phyloP scores from a whole-genome alignment of 192 early-diverging fungal genomes.

The Phlyctochytrium arcticum region DNA sequence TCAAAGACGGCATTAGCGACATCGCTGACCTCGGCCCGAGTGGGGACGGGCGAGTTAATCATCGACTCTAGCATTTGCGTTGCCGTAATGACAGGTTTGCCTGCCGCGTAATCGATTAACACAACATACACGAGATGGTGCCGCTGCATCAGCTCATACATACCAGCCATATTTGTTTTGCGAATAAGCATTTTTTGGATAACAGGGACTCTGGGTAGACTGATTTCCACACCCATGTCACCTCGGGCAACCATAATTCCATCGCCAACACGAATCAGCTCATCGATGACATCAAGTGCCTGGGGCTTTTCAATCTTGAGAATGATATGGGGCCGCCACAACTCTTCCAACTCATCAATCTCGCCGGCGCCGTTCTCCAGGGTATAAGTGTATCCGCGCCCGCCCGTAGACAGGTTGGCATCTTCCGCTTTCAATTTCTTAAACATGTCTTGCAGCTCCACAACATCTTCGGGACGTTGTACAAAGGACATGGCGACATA shows the following conservation, averaged over 20 bases:
- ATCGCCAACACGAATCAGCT: slow-evolving; percentile 44
- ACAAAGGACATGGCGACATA: slow-evolving; percentile 53
- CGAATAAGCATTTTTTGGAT: slow-evolving; percentile 55
- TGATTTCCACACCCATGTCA: slow-evolving; percentile 54
- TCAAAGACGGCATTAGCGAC: slow-evolving; percentile 60
- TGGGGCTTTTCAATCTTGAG: slow-evolving; percentile 58
- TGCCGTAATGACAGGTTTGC: slow-evolving; percentile 54
- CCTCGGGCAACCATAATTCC: slow-evolving; percentile 61
- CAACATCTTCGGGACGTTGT: slow-evolving; percentile 46
- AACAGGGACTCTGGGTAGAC: slow-evolving; percentile 48
- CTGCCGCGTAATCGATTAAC: too few species aligned
- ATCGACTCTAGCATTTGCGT: slow-evolving; percentile 60
- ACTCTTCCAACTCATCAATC: slow-evolving; percentile 30
- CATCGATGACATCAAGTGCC: slow-evolving; percentile 51
- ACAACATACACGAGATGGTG: too few species aligned
- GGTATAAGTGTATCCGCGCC: background rate
- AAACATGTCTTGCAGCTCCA: slow-evolving; percentile 41
- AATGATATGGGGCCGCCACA: slow-evolving; percentile 52
- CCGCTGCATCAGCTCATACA: background rate
- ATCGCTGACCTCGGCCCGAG: slow-evolving; percentile 56
- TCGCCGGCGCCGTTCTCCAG: slow-evolving; percentile 1
- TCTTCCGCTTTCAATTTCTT: slow-evolving; percentile 17
- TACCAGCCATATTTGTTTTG: slow-evolving; percentile 47
- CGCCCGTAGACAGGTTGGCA: slow-evolving; percentile 39
- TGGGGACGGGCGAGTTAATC: slow-evolving; percentile 50